Evolutionary conservation across 2,329 filamentous ascomycete genomes (phyloP).

Genomic region (Neurospora crassa): DNA sequence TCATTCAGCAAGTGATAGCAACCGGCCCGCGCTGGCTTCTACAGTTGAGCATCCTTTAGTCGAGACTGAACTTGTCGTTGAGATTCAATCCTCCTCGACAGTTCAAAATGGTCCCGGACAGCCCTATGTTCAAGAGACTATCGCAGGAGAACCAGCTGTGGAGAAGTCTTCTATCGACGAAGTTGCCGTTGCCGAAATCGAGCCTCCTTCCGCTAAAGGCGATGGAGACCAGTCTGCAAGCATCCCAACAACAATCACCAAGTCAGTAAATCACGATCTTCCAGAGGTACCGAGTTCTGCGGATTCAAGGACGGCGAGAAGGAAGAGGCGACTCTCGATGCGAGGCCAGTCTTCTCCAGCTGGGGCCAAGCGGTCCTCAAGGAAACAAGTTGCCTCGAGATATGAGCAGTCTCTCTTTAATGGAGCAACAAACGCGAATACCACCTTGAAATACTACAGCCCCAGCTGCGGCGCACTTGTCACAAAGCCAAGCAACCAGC

Average conservation of each 20-base stretch:
- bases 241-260: neutral
- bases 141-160: neutral
- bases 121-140: neutral
- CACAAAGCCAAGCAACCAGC: conserved; percentile 15
- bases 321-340: neutral
- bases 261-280: neutral
- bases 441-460: neutral
- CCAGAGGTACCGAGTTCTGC: neutral
- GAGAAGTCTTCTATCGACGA: neutral
- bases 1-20: neutral
- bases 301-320: neutral
- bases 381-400: neutral
- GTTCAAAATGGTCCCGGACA: neutral
- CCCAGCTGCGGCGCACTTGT: neutral
- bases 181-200: neutral
- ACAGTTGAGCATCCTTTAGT: neutral
- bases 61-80: neutral
- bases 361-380: neutral
- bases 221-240: neutral
- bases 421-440: neutral
- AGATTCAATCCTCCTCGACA: neutral
- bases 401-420: neutral
- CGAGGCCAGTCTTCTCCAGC: neutral
- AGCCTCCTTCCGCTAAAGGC: neutral
- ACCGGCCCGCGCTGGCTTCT: neutral